Evolutionary conservation across 352 stramenopile genomes (phyloP), one percentile per base, ranked within the genome.

Genomic region (Globisporangium ultimum): DNA sequence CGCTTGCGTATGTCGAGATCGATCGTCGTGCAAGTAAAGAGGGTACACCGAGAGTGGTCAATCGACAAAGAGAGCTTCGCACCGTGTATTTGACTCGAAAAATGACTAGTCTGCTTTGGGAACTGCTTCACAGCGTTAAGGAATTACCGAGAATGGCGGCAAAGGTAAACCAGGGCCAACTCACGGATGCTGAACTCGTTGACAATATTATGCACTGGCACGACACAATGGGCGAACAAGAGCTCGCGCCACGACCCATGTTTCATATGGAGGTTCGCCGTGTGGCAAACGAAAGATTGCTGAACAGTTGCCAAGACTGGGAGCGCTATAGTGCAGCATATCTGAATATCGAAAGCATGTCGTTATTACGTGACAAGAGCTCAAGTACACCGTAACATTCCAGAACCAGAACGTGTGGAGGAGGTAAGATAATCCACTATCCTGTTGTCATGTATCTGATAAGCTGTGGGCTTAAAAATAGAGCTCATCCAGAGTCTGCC

Each of bases 281-380:
- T 41, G 61, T 72, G 12, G 83, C 70, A 45, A 87, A 75, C 43
- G 79, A 86, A 48, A 65, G 71, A 18, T 52, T 87, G 11, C 61
- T 80, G 9, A 87, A 81, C 63, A 89, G 79, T 54, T 84, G 74
- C 66, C 78, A 74, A 48, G 64, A 72, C 28, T 89, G 79, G 79
- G 74, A 87, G 47, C 70, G 71, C 22, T 58, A 76, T 21, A 67
- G 80, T 51, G 66, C 79, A n/a, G 76, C 68, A 24, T 85, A 85
- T 46, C 72, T 80, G 63, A 56, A 36, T 0, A 28, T 64, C 5
- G 48, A 62, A 36, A 48, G 14, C 17, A 60, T 70, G 20, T 59
- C 55, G 7, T 11, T 46, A 8, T 11, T 46, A 14, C 28, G 9
- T 15, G n/a, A 17, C 18, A 32, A 49, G 22, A 34, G 49, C 36